Evolutionary conservation across 768 basidiomycete species (phyloP), one percentile per base, ranked within the genome.

Genomic region (Hirschioporus abietinus): DNA sequence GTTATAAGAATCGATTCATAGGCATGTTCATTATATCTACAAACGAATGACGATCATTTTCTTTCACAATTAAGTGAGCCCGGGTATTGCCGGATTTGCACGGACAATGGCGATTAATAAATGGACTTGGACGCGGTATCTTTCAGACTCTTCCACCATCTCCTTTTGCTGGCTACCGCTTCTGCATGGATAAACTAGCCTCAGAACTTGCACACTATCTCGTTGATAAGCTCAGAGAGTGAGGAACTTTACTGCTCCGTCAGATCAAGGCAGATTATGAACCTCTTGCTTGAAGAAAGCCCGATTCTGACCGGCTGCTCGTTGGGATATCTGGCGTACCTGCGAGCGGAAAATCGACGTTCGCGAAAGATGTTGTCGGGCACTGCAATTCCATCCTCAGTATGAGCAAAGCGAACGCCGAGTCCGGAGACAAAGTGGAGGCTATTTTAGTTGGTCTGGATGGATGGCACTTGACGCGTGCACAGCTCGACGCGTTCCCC

Each of bases 381-480:
- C 76, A 79, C 35, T 72, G 85, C 68, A 92, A 93, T 71, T 65
- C 72, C 0, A 71, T 84, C 25, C 77, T 83, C 64, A 36, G 35
- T 20, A 63, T 69, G 65, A 35, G n/a, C 60, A 63, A 63, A 64
- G 18, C 64, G 23, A 24, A 70, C 30, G 30, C 2, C 8, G 4
- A 30, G 25, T 42, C 64, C 58, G 20, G 61, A 36, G 24, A 64
- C 61, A 18, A 66, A 52, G 69, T 74, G 69, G 30, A 75, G 18
- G 92, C 88, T 5, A 80, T 91, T 34, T 83, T 93, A 58, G 85
- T 97, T 10, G 86, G 91, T 7, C 80, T 95, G 52, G 96, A 98
- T 73, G 96, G 96, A 12, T 99, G 95, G 94, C 96, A 99, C 75
- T 82, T 91, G 67, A 85, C 91, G 20, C 86, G 93, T 25, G 84